Base-by-base conservation (phyloP, 345 rosid species). In the Melastoma malabathricum region DNA sequence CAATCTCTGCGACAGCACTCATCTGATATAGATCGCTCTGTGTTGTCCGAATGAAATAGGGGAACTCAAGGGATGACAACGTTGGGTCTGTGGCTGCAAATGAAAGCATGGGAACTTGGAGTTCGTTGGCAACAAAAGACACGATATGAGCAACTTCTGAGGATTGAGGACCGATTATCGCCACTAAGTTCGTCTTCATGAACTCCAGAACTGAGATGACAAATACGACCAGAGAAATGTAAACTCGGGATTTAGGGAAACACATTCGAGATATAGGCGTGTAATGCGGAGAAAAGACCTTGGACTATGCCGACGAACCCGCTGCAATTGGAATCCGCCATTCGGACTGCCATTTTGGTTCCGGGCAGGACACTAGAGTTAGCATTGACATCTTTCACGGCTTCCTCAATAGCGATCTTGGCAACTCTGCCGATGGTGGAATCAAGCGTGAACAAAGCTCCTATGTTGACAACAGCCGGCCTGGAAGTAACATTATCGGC, bases 31-130 rank as follows among this genome's bases (percentile, higher is more conserved):
- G 44, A 72, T 90, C 98, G 59, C 83, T 86, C 53, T 68, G 96
- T 18, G 75, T 71, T 7, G 95, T 80, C 71, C 94, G 76, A 12
- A 90, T 69, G 48, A 90, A 84, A 68, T 70, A 90, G 3, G 98
- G 98, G 63, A 74, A 90, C 68, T 86, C 92, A 25, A 86, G 78
- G 5, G 94, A 79, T 46, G 79, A 69, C 44, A 90, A 80, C 22
- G 89, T 74, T n/a, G 95, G 89, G 50, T 90, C 98, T 6, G 98
- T 86, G n/a, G 82, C 94, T 47, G 75, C 81, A 67, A 90, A 90
- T 14, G 98, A 82, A 47, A 90, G 65, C 55, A 90, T 57, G 49
- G 98, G 98, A 52, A 77, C 78, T 43, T 63, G 87, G 43, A 90
- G 84, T 55, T 90, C 92, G 22, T 74, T 84, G 12, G 96, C 87